Percentiles rank a stretch among this genome's conserved stretches.
phyloP scores from a whole-genome alignment of 805 yeast species.

The Zygotorulaspora sp. region DNA sequence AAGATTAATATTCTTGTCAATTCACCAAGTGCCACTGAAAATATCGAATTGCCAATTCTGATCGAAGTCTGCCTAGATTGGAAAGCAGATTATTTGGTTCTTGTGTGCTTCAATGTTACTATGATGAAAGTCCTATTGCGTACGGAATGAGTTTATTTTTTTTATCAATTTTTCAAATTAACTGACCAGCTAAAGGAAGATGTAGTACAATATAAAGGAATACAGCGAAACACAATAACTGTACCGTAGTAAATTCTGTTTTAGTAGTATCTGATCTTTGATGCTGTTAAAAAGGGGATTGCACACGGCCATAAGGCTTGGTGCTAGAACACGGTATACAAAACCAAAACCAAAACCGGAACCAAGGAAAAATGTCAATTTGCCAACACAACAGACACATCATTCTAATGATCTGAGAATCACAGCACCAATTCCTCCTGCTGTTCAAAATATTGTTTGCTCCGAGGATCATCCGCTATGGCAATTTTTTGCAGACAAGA shows the following conservation, averaged over 20 bases:
- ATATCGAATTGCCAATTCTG: no score
- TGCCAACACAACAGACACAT: conserved; percentile 28
- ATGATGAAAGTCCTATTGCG: background rate
- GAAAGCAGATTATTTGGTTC: no score
- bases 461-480: conserved; percentile 89
- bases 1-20: no score
- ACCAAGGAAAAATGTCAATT: conserved; percentile 20
- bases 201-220: background rate
- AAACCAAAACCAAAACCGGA: conserved; percentile 32
- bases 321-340: conserved; percentile 43
- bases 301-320: conserved; percentile 34
- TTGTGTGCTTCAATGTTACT: no score
- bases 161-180: conserved; percentile 1
- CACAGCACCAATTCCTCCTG: conserved; percentile 82
- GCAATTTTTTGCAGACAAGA: conserved; percentile 75
- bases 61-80: no score
- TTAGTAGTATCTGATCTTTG: background rate
- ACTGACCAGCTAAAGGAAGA: background rate
- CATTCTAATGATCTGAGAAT: conserved; percentile 42
- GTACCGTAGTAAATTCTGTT: no score
- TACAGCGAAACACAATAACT: no score
- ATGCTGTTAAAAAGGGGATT: conserved; percentile 25
- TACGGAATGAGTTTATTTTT: conserved; percentile 1
- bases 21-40: no score
- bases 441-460: conserved; percentile 64